These are phyloP conservation scores for Trichoderma oligosporum DNA, from an alignment of 2,329 filamentous ascomycete genomes.

Conservation along the genomic window DNA sequence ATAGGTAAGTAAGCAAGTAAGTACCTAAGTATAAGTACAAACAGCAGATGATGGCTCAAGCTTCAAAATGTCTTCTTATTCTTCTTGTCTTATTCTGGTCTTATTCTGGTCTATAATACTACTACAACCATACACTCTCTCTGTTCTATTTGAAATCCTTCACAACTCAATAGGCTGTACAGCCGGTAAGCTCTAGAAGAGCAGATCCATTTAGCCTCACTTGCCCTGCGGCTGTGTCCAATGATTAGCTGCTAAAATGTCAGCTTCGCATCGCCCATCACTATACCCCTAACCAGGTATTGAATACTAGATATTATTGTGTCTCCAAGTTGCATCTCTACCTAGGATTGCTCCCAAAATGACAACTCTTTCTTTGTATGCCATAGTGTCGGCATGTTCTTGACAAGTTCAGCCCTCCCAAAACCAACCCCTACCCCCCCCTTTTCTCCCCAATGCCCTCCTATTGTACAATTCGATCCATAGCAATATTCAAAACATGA, in stretches of 20 bases:
- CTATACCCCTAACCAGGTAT: background rate
- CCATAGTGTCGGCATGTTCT: background rate
- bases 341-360: conserved; percentile 8
- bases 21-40: too few species aligned
- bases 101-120: background rate
- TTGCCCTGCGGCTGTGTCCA: background rate
- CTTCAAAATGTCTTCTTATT: background rate
- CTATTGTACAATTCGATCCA: conserved; percentile 1
- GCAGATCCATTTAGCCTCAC: conserved; percentile 17
- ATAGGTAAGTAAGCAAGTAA: too few species aligned
- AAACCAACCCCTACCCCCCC: background rate
- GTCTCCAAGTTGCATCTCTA: background rate
- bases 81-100: background rate
- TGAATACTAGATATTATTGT: background rate
- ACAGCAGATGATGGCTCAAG: background rate
- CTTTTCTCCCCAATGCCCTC: background rate
- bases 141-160: too few species aligned
- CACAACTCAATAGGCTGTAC: too few species aligned
- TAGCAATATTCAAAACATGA: background rate
- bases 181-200: background rate
- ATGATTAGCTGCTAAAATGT: conserved; percentile 6
- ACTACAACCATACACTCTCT: too few species aligned
- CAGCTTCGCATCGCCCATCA: background rate
- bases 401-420: background rate
- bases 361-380: background rate